A percentile compares a stretch with the other conserved stretches of the same genome.
phyloP scores from a whole-genome alignment of 2,329 filamentous ascomycete genomes.

The Verticillium klebahnii region DNA sequence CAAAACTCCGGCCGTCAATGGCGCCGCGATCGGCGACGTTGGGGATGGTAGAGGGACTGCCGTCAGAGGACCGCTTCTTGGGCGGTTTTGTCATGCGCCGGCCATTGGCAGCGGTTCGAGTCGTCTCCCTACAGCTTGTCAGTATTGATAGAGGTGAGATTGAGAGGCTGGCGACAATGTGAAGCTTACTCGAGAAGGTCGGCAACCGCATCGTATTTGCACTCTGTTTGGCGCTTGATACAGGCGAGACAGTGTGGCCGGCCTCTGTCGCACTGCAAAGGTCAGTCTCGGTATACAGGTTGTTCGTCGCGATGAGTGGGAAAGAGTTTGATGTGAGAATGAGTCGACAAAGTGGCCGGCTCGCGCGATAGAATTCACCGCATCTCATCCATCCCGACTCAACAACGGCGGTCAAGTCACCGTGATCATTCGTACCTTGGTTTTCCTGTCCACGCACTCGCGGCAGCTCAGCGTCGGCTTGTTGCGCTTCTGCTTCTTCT shows the following conservation, averaged over 20 bases:
- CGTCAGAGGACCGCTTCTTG: conserved; percentile 43
- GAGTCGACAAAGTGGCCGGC: neutral
- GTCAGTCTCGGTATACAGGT: neutral
- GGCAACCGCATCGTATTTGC: conserved; percentile 71
- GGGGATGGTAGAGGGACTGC: conserved; percentile 33
- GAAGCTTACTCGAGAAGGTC: conserved; percentile 67
- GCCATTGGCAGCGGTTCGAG: conserved; percentile 45
- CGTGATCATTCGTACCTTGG: conserved; percentile 49
- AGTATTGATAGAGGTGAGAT: conserved; percentile 1
- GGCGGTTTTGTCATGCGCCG: conserved; percentile 54
- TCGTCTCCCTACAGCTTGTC: conserved; percentile 46
- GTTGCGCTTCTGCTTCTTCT: conserved; percentile 78
- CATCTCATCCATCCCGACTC: neutral
- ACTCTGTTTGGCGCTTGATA: conserved; percentile 72
- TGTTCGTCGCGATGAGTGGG: neutral
- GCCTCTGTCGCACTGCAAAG: conserved; percentile 65
- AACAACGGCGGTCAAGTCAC: neutral
- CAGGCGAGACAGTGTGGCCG: conserved; percentile 65
- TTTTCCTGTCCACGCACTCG: conserved; percentile 79
- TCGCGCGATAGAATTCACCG: neutral
- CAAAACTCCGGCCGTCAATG: conserved; percentile 35
- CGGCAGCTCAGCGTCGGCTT: conserved; percentile 77
- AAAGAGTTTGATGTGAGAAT: neutral
- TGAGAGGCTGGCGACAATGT: neutral
- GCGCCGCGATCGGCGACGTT: conserved; percentile 53